phyloP scores from a whole-genome alignment of 2,329 filamentous ascomycete genomes.

The Ramichloridium luteum region DNA sequence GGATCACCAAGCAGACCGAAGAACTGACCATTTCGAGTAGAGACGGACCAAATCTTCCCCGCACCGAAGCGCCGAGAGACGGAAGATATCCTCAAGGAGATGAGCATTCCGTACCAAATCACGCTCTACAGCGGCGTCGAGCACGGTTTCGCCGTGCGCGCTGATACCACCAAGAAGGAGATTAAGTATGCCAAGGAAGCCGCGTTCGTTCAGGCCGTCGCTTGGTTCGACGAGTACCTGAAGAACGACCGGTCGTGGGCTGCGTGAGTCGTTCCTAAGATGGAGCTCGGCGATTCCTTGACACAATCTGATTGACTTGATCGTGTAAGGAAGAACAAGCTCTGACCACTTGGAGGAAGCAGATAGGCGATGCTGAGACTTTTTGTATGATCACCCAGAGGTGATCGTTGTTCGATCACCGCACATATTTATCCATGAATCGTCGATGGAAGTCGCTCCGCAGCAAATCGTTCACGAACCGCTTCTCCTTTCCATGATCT shows the following conservation, averaged over 20 bases:
- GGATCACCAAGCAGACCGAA: background rate
- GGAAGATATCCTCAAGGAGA: conserved; percentile 46
- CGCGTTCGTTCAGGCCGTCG: conserved; percentile 64
- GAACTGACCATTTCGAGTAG: conserved; percentile 21
- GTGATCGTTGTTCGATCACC: conserved; percentile 19
- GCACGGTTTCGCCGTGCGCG: conserved; percentile 66
- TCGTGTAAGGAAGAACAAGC: too few species aligned
- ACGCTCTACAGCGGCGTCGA: conserved; percentile 57
- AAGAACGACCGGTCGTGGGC: conserved; percentile 20
- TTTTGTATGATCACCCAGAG: too few species aligned
- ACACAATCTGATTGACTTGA: too few species aligned
- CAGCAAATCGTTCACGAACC: conserved; percentile 87
- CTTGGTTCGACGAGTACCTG: conserved; percentile 61
- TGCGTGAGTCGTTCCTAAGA: conserved; percentile 9
- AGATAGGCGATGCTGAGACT: too few species aligned
- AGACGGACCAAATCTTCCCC: conserved; percentile 49
- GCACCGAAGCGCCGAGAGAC: conserved; percentile 42
- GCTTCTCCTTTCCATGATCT: conserved; percentile 61
- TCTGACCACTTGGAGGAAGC: too few species aligned
- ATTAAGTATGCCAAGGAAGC: conserved; percentile 65
- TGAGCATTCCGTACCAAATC: conserved; percentile 56
- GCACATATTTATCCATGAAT: conserved; percentile 58
- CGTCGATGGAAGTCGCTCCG: conserved; percentile 95
- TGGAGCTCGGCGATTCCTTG: too few species aligned
- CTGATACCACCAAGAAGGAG: conserved; percentile 45